Evolutionary conservation across 176 grass and related monocot species (phyloP), one percentile per base, ranked within the genome.

Genomic region (Triticum aestivum): DNA sequence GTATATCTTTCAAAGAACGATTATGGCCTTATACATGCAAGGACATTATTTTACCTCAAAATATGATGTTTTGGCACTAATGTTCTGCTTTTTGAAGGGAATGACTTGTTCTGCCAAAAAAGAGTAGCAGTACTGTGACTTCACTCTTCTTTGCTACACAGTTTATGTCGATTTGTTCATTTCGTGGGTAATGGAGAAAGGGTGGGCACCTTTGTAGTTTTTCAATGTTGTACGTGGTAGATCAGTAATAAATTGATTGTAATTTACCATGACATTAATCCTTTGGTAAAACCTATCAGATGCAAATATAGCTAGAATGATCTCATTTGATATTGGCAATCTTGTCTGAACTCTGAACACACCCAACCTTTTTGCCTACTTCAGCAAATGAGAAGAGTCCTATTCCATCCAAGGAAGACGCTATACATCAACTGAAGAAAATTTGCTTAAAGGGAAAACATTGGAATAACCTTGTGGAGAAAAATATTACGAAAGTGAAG

Each of bases 401-500:
- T 33, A 5, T 29, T 67, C 79, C 79, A 81, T 81, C 61, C 65
- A 81, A 81, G 62, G 79, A 47, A 66, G 79, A 80, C 11, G 26
- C 5, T 0, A 3, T 81, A 33, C 79, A 67, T 81, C 29, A 17
- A 11, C 24, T 81, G 79, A 21, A 81, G 62, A 8, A 66, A 81
- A 81, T 81, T 81, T 33, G 8, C 39, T 39, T 0, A 67, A 81
- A 81, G 17, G 79, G 79, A 11, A 81, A 81, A 81, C 26, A 2
- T 51, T n/a, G 8, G 24, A 11, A 8, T 21, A 63, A 20, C 24
- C 79, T 81, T 26, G 8, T 0, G 17, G 39, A 3, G 0, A 45
- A 81, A 66, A 2, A 49, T 20, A 81, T 81, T 30, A 81, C 39
- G 8, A 67, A 30, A 26, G 79, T 81, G 79, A 81, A 67, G 62